Evolutionary conservation across 1,284 basidiomycete genomes (phyloP), one percentile per base, ranked within the genome.

Genomic region (Ustilago tritici): DNA sequence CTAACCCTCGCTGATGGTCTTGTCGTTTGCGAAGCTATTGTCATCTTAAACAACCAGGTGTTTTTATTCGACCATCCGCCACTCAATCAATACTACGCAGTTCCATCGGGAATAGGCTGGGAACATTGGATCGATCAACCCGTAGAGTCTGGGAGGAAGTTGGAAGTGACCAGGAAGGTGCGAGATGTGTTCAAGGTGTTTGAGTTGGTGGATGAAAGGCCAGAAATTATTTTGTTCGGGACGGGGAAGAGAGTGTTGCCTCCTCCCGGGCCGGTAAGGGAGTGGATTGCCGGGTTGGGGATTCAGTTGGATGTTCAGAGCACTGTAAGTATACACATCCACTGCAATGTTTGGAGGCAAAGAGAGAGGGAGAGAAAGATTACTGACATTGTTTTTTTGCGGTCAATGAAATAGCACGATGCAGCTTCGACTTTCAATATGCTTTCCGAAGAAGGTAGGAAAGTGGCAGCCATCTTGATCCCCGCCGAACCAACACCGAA

Each of bases 391-490:
- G 12, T 34, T 41, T 3, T 10, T n/a, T 35, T 23, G 10, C 17
- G 0, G 3, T 53, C 76, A 8, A 1, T 46, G 10, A 46, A 15
- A 46, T 19, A 46, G 93, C 88, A 93, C 78, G 96, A 96, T 84
- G 95, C 95, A 12, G 95, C 94, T 82, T 92, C 94, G 38, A 97
- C 95, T 0, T 98, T 94, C 87, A 98, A 98, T 86, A 87, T 98
- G 38, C 89, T 98, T 46, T 88, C 92, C 0, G 96, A 98, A 87
- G 95, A 98, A 87, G 95, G 95, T 1, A 88, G 95, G 61, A 92
- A 92, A 19, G 93, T 98, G 14, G 93, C 94, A 32, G 95, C 94
- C 11, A 95, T 95, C 2, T 87, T 98, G 15, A 88, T 96, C 49
- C 95, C 95, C 2, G 36, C 60, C 1, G 63, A 70, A 52, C 60